Evolutionary conservation across 768 basidiomycete genomes (phyloP).

Genomic region (Panellus pusillus): DNA sequence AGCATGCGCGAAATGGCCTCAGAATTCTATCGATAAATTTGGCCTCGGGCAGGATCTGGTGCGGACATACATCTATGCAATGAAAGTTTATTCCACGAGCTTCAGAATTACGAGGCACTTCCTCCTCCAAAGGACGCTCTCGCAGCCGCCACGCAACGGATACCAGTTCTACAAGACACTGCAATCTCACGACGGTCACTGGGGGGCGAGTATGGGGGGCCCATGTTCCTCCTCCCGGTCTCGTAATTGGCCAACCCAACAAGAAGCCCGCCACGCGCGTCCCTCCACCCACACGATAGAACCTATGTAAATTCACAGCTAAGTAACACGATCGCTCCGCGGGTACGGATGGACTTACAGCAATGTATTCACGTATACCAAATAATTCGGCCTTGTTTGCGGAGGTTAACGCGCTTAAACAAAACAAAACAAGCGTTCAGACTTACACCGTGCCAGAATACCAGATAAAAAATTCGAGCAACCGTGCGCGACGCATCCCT

Average conservation of each 20-base stretch:
- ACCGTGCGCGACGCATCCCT: constrained; percentile 90
- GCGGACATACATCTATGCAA: constrained; percentile 27
- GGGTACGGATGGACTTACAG: constrained; percentile 41
- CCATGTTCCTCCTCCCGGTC: constrained; percentile 85
- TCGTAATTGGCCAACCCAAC: constrained; percentile 92
- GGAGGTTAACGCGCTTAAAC: constrained; percentile 8
- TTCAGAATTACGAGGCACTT: constrained; percentile 61
- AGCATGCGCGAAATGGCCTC: constrained; percentile 65
- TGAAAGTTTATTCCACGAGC: neutral
- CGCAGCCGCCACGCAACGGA: constrained; percentile 83
- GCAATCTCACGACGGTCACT: constrained; percentile 90
- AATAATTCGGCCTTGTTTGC: constrained; percentile 67
- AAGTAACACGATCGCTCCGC: neutral
- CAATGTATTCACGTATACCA: constrained; percentile 86
- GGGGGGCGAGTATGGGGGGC: constrained; percentile 94
- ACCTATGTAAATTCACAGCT: constrained; percentile 37
- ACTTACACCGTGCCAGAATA: constrained; percentile 72
- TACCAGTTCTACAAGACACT: constrained; percentile 87
- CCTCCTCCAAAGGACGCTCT: constrained; percentile 65
- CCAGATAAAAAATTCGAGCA: constrained; percentile 89
- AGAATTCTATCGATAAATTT: constrained; percentile 80
- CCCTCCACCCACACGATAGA: constrained; percentile 91
- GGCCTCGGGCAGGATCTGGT: constrained; percentile 83
- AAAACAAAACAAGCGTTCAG: neutral
- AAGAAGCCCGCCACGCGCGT: constrained; percentile 83